Percentiles rank a stretch among this genome's conserved stretches.
Evolutionary conservation across 768 basidiomycete genomes (phyloP).

Genomic region (Pleurotus ostreatus): DNA sequence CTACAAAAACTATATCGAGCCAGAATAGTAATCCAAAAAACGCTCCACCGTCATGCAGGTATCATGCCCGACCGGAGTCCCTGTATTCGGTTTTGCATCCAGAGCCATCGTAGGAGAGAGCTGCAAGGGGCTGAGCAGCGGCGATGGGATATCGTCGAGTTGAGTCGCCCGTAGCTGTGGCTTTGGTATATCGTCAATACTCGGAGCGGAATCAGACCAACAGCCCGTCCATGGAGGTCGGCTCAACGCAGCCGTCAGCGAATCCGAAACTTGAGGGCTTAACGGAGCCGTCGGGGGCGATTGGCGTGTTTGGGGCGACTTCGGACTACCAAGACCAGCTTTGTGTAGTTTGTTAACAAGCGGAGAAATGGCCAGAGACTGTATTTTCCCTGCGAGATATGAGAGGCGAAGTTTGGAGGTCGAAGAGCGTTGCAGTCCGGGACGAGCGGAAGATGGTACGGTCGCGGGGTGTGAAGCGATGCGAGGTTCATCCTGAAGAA

Average conservation of each 20-base stretch:
- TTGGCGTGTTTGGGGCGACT: not conserved
- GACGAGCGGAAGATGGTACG: not conserved
- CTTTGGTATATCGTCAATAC: not conserved
- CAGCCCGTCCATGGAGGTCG: too few relatives aligned
- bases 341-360: constrained; percentile 1
- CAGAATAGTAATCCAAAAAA: too few relatives aligned
- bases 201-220: not conserved
- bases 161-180: not conserved
- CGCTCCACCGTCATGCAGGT: too few relatives aligned
- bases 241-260: too few relatives aligned
- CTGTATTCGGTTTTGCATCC: too few relatives aligned
- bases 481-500: not conserved
- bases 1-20: too few relatives aligned
- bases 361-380: not conserved
- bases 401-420: not conserved
- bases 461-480: not conserved
- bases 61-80: too few relatives aligned
- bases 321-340: not conserved
- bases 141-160: not conserved
- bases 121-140: not conserved
- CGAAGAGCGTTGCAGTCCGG: not conserved
- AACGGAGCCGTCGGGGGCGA: not conserved
- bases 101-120: not conserved
- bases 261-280: not conserved
- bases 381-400: not conserved